phyloP scores from a whole-genome alignment of 106 monocot genomes.

The Acanthochlamys bracteata region DNA sequence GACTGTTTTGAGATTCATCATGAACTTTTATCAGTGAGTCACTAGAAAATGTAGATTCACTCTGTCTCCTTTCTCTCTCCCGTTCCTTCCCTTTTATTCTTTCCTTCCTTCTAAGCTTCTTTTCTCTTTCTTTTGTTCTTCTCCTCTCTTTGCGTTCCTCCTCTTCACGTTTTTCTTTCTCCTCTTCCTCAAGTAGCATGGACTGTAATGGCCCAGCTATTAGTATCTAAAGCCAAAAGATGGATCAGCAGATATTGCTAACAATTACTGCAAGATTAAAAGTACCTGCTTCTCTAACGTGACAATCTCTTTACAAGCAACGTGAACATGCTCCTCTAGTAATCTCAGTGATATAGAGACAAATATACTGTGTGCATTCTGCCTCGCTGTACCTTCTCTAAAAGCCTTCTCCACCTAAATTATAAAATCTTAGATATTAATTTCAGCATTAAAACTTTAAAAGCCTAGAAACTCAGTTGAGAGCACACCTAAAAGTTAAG shows the following conservation, averaged over 20 bases:
- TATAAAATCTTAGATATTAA: background rate
- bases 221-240: background rate
- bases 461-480: background rate
- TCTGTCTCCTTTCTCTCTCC: constrained; percentile 41
- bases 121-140: constrained; percentile 78
- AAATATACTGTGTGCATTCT: constrained; percentile 91
- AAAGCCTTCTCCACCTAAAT: constrained; percentile 95
- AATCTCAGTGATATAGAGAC: constrained; percentile 77
- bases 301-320: constrained; percentile 96
- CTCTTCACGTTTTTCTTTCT: constrained; percentile 89
- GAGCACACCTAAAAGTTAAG: background rate
- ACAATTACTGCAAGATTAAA: background rate
- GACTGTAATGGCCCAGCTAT: constrained; percentile 32
- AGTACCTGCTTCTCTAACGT: constrained; percentile 89
- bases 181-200: constrained; percentile 96
- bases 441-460: background rate
- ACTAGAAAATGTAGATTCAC: constrained; percentile 28
- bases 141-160: constrained; percentile 89
- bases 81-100: constrained; percentile 73
- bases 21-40: constrained; percentile 21
- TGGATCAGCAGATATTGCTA: background rate
- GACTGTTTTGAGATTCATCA: constrained; percentile 21
- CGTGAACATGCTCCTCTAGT: constrained; percentile 80
- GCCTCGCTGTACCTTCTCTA: constrained; percentile 93
- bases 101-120: constrained; percentile 86